phyloP scores from a whole-genome alignment of 495 filamentous ascomycete genomes.

The Parathielavia appendiculata region DNA sequence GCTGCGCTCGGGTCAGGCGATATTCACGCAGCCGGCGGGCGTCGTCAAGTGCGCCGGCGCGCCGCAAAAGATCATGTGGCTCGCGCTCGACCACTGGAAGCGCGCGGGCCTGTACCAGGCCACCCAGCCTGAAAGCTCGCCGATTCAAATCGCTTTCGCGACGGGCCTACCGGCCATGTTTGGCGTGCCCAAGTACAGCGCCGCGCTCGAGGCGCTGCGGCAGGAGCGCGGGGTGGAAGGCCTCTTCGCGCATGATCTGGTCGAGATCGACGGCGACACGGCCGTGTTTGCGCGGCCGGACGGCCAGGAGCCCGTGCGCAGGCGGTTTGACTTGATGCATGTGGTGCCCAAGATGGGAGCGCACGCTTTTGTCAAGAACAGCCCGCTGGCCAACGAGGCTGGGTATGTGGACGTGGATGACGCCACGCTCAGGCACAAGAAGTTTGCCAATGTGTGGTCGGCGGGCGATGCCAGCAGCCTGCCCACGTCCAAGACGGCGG shows the following conservation, averaged over 20 bases:
- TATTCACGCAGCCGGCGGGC: conserved; percentile 65
- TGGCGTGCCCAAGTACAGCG: conserved; percentile 63
- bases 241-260: conserved; percentile 61
- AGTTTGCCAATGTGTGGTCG: conserved; percentile 63
- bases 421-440: conserved; percentile 55
- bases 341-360: conserved; percentile 59
- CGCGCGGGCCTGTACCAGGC: conserved; percentile 53
- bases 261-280: conserved; percentile 53
- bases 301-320: conserved; percentile 43
- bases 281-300: conserved; percentile 45
- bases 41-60: conserved; percentile 65
- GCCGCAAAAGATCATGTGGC: conserved; percentile 68
- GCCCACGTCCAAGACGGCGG: conserved; percentile 64
- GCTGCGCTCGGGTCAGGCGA: conserved; percentile 53
- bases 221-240: conserved; percentile 60
- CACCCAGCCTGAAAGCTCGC: conserved; percentile 33
- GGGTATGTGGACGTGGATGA: conserved; percentile 63
- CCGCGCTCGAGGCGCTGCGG: conserved; percentile 55
- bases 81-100: conserved; percentile 63
- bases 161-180: conserved; percentile 62
- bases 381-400: conserved; percentile 52
- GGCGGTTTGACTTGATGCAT: conserved; percentile 57
- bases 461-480: conserved; percentile 61
- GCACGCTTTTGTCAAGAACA: conserved; percentile 55
- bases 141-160: conserved; percentile 59